Base-by-base conservation (phyloP, 2,329 filamentous ascomycete species). In the Emmonsiellopsis sp. region DNA sequence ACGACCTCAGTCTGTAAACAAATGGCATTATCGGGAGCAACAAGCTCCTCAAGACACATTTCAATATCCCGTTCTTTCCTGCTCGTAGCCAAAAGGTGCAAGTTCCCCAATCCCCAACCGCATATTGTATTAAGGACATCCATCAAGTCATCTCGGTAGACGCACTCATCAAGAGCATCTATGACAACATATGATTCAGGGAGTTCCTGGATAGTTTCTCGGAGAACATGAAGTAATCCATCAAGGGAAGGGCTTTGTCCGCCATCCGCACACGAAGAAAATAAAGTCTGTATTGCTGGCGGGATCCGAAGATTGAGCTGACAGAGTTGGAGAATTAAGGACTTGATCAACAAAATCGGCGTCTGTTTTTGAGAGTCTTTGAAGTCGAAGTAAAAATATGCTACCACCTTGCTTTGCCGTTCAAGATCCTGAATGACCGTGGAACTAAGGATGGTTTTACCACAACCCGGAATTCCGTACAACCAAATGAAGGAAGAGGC, bases 361-460 rank as follows among this genome's bases (percentile, higher is more conserved):
- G 63, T 59, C 51, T 56, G 58, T 54, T 67, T 66, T 2, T 58
- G 49, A 27, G 62, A 54, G 11, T 68, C 63, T 9, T 33, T 58
- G 47, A 67, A 67, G 6, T 58, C 58, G 55, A 64, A 64, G 54
- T 61, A 64, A 52, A 64, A 64, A 49, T 62, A 64, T 6, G 60
- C 61, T 13, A 65, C 59, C 6, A 60, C 63, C n/a, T 57, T 52
- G 8, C 33, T n/a, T 5, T 40, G 13, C 34, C 55, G 45, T 33
- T 54, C 11, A 36, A 62, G 58, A 53, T 58, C 27, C 39, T 65
- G 55, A 42, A 66, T 67, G 31, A 60, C 60, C 17, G 61, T 66
- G 21, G 64, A 67, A 53, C 59, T 66, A 10, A 68, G 54, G 21
- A 68, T 57, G 6, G 65, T 66, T 49, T 67, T 68, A 17, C 65